Evolutionary conservation across 441 rosid species (phyloP).

Genomic region (Eugenia klotzschiana): DNA sequence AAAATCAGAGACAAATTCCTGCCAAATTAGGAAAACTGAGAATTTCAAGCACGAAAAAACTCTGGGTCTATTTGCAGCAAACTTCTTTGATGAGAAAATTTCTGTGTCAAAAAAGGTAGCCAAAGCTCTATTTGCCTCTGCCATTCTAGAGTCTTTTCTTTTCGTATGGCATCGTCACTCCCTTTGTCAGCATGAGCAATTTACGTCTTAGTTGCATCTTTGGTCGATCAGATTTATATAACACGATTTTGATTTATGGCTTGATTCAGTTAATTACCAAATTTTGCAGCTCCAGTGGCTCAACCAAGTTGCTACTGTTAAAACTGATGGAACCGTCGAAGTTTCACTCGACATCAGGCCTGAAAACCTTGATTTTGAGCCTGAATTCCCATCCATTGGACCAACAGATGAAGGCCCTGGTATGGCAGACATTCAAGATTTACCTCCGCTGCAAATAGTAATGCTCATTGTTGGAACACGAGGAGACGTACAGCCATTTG

Average conservation of each 20-base stretch:
- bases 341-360: slow-evolving; percentile 30
- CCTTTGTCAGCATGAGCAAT: background rate
- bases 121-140: background rate
- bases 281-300: slow-evolving; percentile 32
- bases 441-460: slow-evolving; percentile 35
- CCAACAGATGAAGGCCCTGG: slow-evolving; percentile 7
- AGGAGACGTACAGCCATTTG: slow-evolving; percentile 45
- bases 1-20: slow-evolving; percentile 4
- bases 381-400: slow-evolving; percentile 8
- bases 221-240: background rate
- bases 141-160: background rate
- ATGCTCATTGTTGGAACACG: slow-evolving; percentile 51
- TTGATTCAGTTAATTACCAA: background rate
- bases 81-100: slow-evolving; percentile 25
- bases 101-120: slow-evolving; percentile 32
- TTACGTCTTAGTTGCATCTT: background rate
- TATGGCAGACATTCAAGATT: background rate
- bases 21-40: background rate
- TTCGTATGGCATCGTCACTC: background rate
- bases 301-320: slow-evolving; percentile 24
- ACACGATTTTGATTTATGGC: background rate
- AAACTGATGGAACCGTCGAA: slow-evolving; percentile 40
- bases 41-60: slow-evolving; percentile 2
- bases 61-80: slow-evolving; percentile 13
- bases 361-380: slow-evolving; percentile 8